These are phyloP conservation scores for Mortierella sp. DNA, from an alignment of 371 early-diverging fungal species.

Conservation along the genomic window DNA sequence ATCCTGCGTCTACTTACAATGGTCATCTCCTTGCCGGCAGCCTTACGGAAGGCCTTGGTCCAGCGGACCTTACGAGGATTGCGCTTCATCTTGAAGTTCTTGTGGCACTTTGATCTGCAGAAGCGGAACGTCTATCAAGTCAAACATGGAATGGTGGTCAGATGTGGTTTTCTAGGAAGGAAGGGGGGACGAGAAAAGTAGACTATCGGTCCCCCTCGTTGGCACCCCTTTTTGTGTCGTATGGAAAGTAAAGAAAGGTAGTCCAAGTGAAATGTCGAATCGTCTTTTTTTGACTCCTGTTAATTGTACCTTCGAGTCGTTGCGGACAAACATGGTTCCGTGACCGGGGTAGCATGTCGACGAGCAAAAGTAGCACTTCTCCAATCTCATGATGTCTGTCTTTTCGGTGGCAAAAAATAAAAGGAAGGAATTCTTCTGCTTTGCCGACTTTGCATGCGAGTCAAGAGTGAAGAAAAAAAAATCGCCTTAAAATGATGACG, in stretches of 20 bases:
- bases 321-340: slow-evolving; percentile 98
- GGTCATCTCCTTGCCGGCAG: slow-evolving; percentile 98
- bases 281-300: neutral
- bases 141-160: neutral
- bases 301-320: slow-evolving; percentile 91
- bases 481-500: neutral
- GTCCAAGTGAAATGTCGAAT: neutral
- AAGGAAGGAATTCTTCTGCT: slow-evolving; percentile 1
- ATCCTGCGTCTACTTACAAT: slow-evolving; percentile 72
- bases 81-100: slow-evolving; percentile 99
- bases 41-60: slow-evolving; percentile 99
- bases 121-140: slow-evolving; percentile 90
- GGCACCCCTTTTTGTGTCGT: neutral
- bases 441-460: neutral
- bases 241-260: neutral
- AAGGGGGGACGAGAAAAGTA: neutral
- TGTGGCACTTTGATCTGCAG: slow-evolving; percentile 99
- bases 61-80: slow-evolving; percentile 99
- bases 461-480: neutral
- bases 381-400: slow-evolving; percentile 87
- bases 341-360: slow-evolving; percentile 99
- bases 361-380: slow-evolving; percentile 99
- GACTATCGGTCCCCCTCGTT: neutral
- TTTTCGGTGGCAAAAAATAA: neutral
- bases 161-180: neutral